Conservation (phyloP, 495 filamentous ascomycete genomes). For the Penicillium flavigenum region DNA sequence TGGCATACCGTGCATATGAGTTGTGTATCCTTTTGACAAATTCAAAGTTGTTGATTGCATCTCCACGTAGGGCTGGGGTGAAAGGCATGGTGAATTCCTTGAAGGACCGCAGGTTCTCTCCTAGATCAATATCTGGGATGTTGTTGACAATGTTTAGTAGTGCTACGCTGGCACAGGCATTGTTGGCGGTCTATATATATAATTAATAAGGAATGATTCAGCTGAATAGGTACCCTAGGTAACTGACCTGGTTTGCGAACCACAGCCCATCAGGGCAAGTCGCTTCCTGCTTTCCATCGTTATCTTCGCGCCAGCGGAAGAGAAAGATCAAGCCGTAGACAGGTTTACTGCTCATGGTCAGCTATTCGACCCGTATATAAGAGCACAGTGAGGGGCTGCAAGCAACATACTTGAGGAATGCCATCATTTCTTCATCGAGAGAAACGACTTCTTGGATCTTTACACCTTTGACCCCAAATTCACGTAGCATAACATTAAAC, state of each 20-base stretch:
- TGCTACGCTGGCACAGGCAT: constrained; percentile 86
- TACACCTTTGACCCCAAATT: constrained; percentile 71
- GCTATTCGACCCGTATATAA: not conserved
- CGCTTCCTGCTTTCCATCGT: constrained; percentile 54
- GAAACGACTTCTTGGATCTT: constrained; percentile 77
- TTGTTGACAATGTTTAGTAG: constrained; percentile 93
- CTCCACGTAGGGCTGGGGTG: constrained; percentile 69
- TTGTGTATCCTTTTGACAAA: constrained; percentile 84
- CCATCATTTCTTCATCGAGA: constrained; percentile 67
- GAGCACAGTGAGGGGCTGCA: not conserved
- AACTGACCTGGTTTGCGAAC: constrained; percentile 87
- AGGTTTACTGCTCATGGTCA: constrained; percentile 53
- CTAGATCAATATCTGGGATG: constrained; percentile 60
- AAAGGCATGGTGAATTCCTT: constrained; percentile 67
- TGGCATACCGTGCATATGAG: constrained; percentile 71
- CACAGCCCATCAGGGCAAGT: constrained; percentile 71
- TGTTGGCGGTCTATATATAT: constrained; percentile 61
- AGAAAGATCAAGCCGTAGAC: constrained; percentile 83
- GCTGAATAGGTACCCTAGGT: not conserved
- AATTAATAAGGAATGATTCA: constrained; percentile 11
- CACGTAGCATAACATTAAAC: constrained; percentile 79
- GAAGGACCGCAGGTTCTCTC: constrained; percentile 64
- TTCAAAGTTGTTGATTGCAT: constrained; percentile 68
- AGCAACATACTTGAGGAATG: constrained; percentile 57
- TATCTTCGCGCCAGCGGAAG: constrained; percentile 66